These are phyloP conservation scores for Exophiala sideris DNA, from an alignment of 2,329 filamentous ascomycete genomes.

Conservation along the genomic window DNA sequence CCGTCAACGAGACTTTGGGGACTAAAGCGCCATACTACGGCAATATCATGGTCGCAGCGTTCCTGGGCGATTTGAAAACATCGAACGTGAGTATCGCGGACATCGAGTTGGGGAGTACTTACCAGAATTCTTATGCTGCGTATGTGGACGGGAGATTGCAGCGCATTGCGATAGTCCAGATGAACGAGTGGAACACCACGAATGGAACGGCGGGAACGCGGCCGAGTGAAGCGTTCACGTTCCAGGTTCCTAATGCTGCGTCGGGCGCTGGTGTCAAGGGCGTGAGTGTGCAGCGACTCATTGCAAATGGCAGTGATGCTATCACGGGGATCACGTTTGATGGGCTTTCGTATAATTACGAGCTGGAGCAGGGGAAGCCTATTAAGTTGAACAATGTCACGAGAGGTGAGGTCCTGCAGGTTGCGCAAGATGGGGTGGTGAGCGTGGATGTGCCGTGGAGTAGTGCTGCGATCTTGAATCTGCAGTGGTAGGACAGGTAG, in stretches of 20 bases:
- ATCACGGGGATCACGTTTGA: conserved; percentile 61
- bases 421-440: conserved; percentile 35
- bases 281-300: conserved; percentile 47
- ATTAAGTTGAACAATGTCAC: conserved; percentile 57
- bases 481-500: conserved; percentile 12
- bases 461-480: conserved; percentile 30
- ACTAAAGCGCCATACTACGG: conserved; percentile 65
- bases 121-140: conserved; percentile 55
- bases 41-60: conserved; percentile 56
- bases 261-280: conserved; percentile 16
- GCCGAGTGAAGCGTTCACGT: conserved; percentile 28
- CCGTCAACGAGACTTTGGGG: conserved; percentile 41
- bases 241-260: conserved; percentile 26
- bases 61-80: conserved; percentile 44
- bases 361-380: conserved; percentile 54
- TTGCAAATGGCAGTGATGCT: conserved; percentile 63
- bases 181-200: conserved; percentile 55
- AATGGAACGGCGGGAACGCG: conserved; percentile 28
- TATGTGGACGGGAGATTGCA: conserved; percentile 47
- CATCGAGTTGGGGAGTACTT: conserved; percentile 38
- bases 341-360: conserved; percentile 60
- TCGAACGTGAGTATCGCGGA: conserved; percentile 46
- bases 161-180: conserved; percentile 56
- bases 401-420: conserved; percentile 42
- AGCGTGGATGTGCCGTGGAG: conserved; percentile 30